Percentiles rank a stretch among this genome's conserved stretches.
Conservation (phyloP, 2,329 filamentous ascomycete species). For the Ascocoryne sarcoides region DNA sequence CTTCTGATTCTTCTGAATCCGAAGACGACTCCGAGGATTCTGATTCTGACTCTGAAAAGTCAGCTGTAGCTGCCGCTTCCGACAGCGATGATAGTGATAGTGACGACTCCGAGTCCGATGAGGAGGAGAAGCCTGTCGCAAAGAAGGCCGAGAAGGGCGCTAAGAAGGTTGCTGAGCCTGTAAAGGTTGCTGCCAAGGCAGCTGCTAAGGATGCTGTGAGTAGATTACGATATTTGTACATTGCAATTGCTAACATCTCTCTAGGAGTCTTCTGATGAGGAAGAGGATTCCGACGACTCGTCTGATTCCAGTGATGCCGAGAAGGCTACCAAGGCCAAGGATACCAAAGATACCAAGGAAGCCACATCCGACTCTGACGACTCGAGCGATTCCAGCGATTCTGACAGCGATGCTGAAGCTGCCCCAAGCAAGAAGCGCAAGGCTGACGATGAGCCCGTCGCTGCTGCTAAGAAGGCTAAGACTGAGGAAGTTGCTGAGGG, state of each 20-base stretch:
- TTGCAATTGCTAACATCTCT: slow-evolving; percentile 9
- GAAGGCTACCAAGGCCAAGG: neutral
- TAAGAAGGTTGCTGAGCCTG: slow-evolving; percentile 21
- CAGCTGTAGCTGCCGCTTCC: slow-evolving; percentile 16
- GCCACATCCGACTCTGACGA: slow-evolving; percentile 16
- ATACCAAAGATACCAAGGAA: slow-evolving; percentile 3
- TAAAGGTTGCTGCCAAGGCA: slow-evolving; percentile 25
- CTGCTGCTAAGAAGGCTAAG: slow-evolving; percentile 45
- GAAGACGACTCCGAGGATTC: slow-evolving; percentile 27
- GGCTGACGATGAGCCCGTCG: slow-evolving; percentile 38
- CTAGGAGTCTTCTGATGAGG: slow-evolving; percentile 15
- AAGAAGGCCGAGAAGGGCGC: slow-evolving; percentile 15
- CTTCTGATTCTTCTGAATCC: slow-evolving; percentile 17
- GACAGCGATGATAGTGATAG: slow-evolving; percentile 23
- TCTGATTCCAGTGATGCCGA: slow-evolving; percentile 15
- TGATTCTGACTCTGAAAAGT: slow-evolving; percentile 13
- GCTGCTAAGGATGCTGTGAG: slow-evolving; percentile 26
- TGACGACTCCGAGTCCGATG: slow-evolving; percentile 18
- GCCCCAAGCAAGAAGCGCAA: slow-evolving; percentile 50
- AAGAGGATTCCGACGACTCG: slow-evolving; percentile 18
- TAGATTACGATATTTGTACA: neutral
- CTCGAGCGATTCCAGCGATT: slow-evolving; percentile 11
- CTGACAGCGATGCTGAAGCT: slow-evolving; percentile 22
- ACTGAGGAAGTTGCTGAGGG: slow-evolving; percentile 34
- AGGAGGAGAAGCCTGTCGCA: slow-evolving; percentile 19